Conservation (phyloP, 176 grass and related monocot genomes). For the Pontederia crassipes region DNA sequence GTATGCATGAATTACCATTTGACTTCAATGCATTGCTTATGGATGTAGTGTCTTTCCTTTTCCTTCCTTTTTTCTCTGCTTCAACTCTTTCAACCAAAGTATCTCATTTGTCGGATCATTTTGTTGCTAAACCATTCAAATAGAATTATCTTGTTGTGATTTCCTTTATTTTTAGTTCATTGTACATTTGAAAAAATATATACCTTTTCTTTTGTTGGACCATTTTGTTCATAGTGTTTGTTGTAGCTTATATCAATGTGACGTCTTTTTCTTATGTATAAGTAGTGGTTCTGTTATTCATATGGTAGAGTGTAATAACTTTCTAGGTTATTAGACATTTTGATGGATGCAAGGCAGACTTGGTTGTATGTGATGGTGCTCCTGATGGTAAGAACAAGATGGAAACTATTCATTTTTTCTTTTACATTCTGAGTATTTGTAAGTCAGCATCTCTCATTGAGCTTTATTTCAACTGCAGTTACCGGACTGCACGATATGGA, state of each 20-base stretch:
- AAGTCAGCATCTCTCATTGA: slow-evolving; percentile 6
- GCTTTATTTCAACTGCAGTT: slow-evolving; percentile 33
- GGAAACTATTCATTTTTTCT: slow-evolving; percentile 4
- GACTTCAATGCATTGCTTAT: no score
- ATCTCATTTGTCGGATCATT: no score
- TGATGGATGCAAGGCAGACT: slow-evolving; percentile 92
- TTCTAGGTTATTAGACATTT: slow-evolving; percentile 80
- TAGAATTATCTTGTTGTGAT: no score
- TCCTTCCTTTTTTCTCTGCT: no score
- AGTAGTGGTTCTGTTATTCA: background rate
- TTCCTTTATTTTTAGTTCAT: no score
- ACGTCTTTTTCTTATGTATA: background rate
- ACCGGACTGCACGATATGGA: slow-evolving; percentile 98
- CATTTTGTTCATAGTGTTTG: no score
- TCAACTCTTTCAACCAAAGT: no score
- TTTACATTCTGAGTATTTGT: background rate
- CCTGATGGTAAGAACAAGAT: slow-evolving; percentile 59
- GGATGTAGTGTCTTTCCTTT: no score
- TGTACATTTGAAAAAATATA: no score
- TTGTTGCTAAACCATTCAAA: no score
- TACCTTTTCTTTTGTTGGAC: no score
- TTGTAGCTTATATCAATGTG: background rate
- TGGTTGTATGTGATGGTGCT: slow-evolving; percentile 88
- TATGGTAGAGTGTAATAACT: slow-evolving; percentile 8
- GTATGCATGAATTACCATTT: no score